Percentiles rank a stretch among this genome's conserved stretches.
phyloP scores from a whole-genome alignment of 768 basidiomycete species.

The Daedalea quercina region DNA sequence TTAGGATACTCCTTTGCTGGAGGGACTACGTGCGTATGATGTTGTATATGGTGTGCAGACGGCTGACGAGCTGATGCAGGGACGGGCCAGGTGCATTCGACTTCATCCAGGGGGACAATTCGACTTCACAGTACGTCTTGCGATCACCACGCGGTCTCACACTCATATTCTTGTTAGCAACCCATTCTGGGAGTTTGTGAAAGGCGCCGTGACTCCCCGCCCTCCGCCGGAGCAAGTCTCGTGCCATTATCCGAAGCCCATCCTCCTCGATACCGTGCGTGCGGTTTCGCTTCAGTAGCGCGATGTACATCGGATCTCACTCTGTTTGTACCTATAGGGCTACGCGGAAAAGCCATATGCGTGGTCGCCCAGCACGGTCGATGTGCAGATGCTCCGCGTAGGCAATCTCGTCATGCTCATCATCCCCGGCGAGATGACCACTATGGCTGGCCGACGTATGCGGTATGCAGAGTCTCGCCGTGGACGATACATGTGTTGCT shows the following conservation, averaged over 20 bases:
- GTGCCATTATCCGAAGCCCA: constrained; percentile 75
- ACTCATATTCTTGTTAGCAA: constrained; percentile 36
- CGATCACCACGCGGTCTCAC: constrained; percentile 3
- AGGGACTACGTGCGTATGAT: constrained; percentile 59
- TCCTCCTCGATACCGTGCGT: constrained; percentile 65
- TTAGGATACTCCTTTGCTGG: constrained; percentile 72
- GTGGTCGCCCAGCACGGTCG: constrained; percentile 69
- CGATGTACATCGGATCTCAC: constrained; percentile 3
- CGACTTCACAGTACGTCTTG: constrained; percentile 42
- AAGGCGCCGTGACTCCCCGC: constrained; percentile 62
- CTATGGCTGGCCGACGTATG: constrained; percentile 74
- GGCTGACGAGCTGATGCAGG: constrained; percentile 24
- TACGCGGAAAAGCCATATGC: constrained; percentile 61
- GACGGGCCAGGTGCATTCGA: constrained; percentile 79
- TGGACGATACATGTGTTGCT: constrained; percentile 63
- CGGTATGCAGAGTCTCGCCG: no score
- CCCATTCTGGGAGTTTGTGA: constrained; percentile 77
- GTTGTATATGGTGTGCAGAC: not conserved
- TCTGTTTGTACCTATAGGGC: constrained; percentile 41
- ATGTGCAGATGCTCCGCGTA: constrained; percentile 71
- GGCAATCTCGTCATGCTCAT: constrained; percentile 73
- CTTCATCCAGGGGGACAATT: constrained; percentile 71
- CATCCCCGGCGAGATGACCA: constrained; percentile 75
- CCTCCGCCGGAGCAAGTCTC: constrained; percentile 55
- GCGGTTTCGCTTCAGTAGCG: not conserved